Evolutionary conservation across 352 stramenopile species (phyloP), one percentile per base, ranked within the genome.

Genomic region (Pythium rhizo-oryzae): DNA sequence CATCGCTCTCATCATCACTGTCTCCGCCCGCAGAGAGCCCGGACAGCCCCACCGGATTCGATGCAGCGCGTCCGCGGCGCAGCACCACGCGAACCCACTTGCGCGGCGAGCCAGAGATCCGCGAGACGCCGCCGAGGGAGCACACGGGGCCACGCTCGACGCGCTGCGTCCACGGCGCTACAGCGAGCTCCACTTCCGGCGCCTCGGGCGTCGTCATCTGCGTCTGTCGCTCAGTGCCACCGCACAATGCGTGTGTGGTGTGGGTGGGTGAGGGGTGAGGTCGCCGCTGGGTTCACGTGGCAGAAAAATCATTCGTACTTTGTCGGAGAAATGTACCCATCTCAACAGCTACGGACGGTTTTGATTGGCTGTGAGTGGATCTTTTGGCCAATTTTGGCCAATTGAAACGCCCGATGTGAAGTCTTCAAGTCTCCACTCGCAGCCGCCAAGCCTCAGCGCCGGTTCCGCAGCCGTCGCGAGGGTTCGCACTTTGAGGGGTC

Each of bases 281-380:
- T n/a, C n/a, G n/a, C n/a, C 39, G 39, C 9, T 46, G 39, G 39
- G 39, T 46, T 46, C 39, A 46, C 33, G 39, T 16, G 5, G 12
- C 3, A 19, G 8, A 16, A 46, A 46, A 47, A 47, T 57, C 51
- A 57, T 24, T 57, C 51, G 51, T 57, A 57, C 51, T 57, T 57
- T 28, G 21, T 13, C 8, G 51, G 18, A 21, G 8, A 18, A 15
- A 57, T 43, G 51, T 44, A 57, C 25, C 51, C 51, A 57, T 57
- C 16, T 37, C 15, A 43, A 28, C 2, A 56, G 25, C 23, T 56
- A 19, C 50, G 12, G 8, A 12, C 24, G 1, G 2, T 8, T 43
- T 41, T 41, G 28, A 57, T 57, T 57, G 51, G 51, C 28, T 56
- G 37, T 25, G 12, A 57, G 21, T 24, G 16, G 21, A 15, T 57